phyloP scores from a whole-genome alignment of 805 yeast genomes.

The Danielia reshetovae region DNA sequence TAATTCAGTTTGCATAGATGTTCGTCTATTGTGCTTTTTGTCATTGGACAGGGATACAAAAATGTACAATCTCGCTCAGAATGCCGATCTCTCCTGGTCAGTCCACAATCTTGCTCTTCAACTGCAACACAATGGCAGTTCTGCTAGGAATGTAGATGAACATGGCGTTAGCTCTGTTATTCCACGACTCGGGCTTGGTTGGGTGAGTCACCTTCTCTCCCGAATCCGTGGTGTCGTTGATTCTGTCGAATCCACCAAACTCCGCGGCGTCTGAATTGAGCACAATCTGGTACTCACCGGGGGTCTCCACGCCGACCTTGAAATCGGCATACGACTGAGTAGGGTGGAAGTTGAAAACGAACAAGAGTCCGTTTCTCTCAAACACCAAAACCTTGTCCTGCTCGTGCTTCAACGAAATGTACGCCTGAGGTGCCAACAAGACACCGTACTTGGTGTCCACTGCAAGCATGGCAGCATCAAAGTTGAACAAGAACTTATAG shows the following conservation, averaged over 20 bases:
- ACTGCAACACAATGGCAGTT: conserved; percentile 39
- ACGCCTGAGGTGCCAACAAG: conserved; percentile 68
- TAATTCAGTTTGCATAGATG: too few relatives aligned
- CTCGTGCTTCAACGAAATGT: conserved; percentile 83
- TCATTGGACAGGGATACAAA: too few relatives aligned
- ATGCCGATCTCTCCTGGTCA: too few relatives aligned
- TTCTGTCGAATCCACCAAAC: conserved; percentile 80
- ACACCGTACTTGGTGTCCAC: conserved; percentile 69
- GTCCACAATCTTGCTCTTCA: conserved; percentile 25
- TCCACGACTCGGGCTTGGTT: conserved; percentile 79
- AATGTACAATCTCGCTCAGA: too few relatives aligned
- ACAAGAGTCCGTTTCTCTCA: conserved; percentile 70
- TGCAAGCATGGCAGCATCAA: conserved; percentile 82
- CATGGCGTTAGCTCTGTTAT: conserved; percentile 67
- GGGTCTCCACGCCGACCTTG: conserved; percentile 79
- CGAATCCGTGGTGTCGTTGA: conserved; percentile 32
- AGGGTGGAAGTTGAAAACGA: conserved; percentile 89
- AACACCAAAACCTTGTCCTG: conserved; percentile 83
- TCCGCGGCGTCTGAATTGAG: conserved; percentile 67
- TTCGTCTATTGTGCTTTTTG: too few relatives aligned
- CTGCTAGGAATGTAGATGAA: conserved; percentile 83
- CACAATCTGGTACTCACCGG: conserved; percentile 74
- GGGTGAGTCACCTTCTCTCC: conserved; percentile 46
- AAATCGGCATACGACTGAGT: conserved; percentile 79
- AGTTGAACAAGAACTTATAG: conserved; percentile 72